These are phyloP conservation scores for Paraurostyla sp. DNA, from an alignment of 73 alveolate species.

Conservation along the genomic window DNA sequence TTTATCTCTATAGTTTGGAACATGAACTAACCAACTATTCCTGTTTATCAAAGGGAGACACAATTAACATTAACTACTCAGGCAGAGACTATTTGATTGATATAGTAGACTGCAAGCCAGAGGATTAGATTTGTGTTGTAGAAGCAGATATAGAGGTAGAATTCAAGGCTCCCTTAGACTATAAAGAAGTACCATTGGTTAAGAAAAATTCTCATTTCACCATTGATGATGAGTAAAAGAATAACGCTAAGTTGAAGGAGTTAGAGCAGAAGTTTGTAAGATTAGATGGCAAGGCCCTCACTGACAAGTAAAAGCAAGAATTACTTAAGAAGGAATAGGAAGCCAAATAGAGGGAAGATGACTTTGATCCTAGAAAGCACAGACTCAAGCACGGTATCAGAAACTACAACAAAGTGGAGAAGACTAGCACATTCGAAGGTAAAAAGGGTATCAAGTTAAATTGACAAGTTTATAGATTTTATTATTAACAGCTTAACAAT, in stretches of 20 bases:
- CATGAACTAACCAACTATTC: slow-evolving; percentile 92
- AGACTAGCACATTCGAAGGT: neutral
- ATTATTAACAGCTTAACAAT: neutral
- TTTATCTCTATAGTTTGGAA: slow-evolving; percentile 73
- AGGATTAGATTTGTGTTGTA: slow-evolving; percentile 88
- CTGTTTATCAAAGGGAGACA: slow-evolving; percentile 95
- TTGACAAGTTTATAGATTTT: neutral
- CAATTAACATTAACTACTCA: slow-evolving; percentile 88
- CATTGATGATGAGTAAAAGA: slow-evolving; percentile 81
- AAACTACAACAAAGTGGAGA: slow-evolving; percentile 50
- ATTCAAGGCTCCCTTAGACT: slow-evolving; percentile 96
- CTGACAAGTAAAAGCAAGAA: slow-evolving; percentile 81
- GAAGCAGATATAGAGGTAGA: slow-evolving; percentile 97
- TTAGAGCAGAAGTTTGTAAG: slow-evolving; percentile 79
- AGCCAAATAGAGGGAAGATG: slow-evolving; percentile 79
- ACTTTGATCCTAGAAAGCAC: slow-evolving; percentile 93
- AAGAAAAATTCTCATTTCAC: slow-evolving; percentile 80
- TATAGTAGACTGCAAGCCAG: slow-evolving; percentile 91
- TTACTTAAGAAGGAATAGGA: slow-evolving; percentile 75
- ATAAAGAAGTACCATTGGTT: slow-evolving; percentile 84
- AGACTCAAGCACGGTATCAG: slow-evolving; percentile 85
- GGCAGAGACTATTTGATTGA: slow-evolving; percentile 89
- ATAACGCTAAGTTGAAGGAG: slow-evolving; percentile 75
- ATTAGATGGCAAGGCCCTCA: slow-evolving; percentile 89
- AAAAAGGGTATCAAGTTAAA: slow-evolving; percentile 45